Evolutionary conservation across 2,329 filamentous ascomycete species (phyloP), one percentile per base, ranked within the genome.

Genomic region (Cadophora sp.): DNA sequence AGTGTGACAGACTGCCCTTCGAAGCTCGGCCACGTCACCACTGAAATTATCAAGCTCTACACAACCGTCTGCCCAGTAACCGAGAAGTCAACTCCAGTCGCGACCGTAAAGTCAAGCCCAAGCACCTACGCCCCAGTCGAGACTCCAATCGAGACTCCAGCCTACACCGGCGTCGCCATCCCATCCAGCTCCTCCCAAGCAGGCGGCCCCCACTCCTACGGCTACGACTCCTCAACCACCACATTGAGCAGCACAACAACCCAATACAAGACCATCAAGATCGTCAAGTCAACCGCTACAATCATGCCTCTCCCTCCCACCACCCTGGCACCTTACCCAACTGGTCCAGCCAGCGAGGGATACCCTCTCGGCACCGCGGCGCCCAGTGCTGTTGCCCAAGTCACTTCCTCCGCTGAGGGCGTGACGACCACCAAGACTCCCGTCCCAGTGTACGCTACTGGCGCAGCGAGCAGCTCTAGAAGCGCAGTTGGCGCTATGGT

Each of bases 1-100:
- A 78, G 79, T 62, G 77, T 83, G 30, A 80, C 81, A 43, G 78
- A 86, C 78, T 89, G 86, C 81, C 85, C 85, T 39, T 82, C 77
- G 13, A 75, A 68, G 1, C 73, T 73, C 41, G 76, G 76, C 48
- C 73, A 77, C 41, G 76, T 81, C 43, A 79, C 78, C 18, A 83
- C 81, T 3, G 77, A 81, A 69, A 76, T 76, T 1, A 77, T 84
- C 39, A 71, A 80, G 33, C 53, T 82, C 47, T 82, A 80, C 71
- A 84, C 82, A 13, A 84, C 83, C 13, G 76, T 73, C 1, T 73
- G 67, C 53, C 66, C 72, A 9, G 58, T 71, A 3, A 59, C 61
- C n/a, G 61, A 55, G 27, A 24, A 43, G 36, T 43, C 27, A 39
- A 47, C 9, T 22, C 61, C 63, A 60, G 24, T 30, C 11, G 59